phyloP scores from a whole-genome alignment of 2,329 filamentous ascomycete species.

The Scleromitrula shiraiana region DNA sequence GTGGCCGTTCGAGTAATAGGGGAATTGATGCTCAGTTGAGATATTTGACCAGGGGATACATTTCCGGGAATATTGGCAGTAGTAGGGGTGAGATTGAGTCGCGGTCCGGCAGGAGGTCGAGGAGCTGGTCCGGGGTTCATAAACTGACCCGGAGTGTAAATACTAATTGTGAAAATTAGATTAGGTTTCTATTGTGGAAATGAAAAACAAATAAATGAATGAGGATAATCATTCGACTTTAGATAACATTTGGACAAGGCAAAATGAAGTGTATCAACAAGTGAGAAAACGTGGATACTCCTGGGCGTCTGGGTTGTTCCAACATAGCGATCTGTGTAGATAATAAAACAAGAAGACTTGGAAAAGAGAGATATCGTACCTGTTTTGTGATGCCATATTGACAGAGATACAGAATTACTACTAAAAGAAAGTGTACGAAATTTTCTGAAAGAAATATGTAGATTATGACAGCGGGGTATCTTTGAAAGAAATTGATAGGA shows the following conservation, averaged over 20 bases:
- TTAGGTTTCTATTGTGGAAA: not conserved
- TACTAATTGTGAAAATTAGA: slow-evolving; percentile 31
- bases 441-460: slow-evolving; percentile 6
- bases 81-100: slow-evolving; percentile 71
- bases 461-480: slow-evolving; percentile 24
- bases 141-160: slow-evolving; percentile 61
- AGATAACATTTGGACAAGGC: not conserved
- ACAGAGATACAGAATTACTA: slow-evolving; percentile 15
- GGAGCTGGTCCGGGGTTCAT: slow-evolving; percentile 97
- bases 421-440: slow-evolving; percentile 9
- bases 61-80: slow-evolving; percentile 64
- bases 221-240: slow-evolving; percentile 3
- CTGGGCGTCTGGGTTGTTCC: not conserved
- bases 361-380: slow-evolving; percentile 18
- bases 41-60: slow-evolving; percentile 70
- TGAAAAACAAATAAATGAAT: slow-evolving; percentile 4
- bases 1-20: slow-evolving; percentile 59
- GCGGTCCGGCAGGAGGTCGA: slow-evolving; percentile 75
- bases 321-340: slow-evolving; percentile 17
- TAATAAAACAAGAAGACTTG: too few species aligned
- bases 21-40: slow-evolving; percentile 45
- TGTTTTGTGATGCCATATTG: slow-evolving; percentile 29
- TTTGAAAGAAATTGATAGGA: slow-evolving; percentile 18
- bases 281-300: not conserved
- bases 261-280: not conserved